A percentile compares a stretch with the other conserved stretches of the same genome.
Evolutionary conservation across 1,284 basidiomycete genomes (phyloP).

Genomic region (Afroboletus lepidellus): DNA sequence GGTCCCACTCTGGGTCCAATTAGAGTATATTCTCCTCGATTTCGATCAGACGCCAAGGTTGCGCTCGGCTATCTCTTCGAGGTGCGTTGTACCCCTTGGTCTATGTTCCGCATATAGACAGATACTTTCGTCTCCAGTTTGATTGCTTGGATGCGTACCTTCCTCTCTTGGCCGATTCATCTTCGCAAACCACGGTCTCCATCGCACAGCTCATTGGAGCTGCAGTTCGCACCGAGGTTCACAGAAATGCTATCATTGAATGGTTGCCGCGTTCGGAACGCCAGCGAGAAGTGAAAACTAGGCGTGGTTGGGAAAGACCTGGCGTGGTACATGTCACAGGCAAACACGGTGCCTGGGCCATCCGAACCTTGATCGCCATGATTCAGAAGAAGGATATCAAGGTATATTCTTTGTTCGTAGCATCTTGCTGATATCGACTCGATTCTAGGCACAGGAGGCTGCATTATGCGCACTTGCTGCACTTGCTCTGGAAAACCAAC

Average conservation of each 20-base stretch:
- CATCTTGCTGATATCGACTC: neutral
- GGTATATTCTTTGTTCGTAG: constrained; percentile 34
- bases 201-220: constrained; percentile 59
- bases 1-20: constrained; percentile 70
- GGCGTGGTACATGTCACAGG: constrained; percentile 39
- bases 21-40: constrained; percentile 41
- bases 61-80: constrained; percentile 61
- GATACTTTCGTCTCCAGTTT: constrained; percentile 34
- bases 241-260: constrained; percentile 57
- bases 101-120: neutral
- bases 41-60: constrained; percentile 51
- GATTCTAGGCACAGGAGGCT: constrained; percentile 63
- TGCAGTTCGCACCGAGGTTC: constrained; percentile 48
- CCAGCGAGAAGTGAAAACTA: constrained; percentile 51
- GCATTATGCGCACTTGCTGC: constrained; percentile 68
- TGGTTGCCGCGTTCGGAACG: constrained; percentile 64
- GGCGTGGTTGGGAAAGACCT: constrained; percentile 67
- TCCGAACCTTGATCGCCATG: constrained; percentile 47
- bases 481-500: constrained; percentile 63
- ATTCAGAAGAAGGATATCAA: constrained; percentile 54
- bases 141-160: constrained; percentile 66
- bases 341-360: constrained; percentile 58
- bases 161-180: constrained; percentile 52
- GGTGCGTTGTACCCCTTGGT: constrained; percentile 35
- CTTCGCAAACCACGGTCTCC: constrained; percentile 41